Evolutionary conservation across 1,139 yeast species (phyloP), one percentile per base, ranked within the genome.

Genomic region (Spathaspora jeffriesii): DNA sequence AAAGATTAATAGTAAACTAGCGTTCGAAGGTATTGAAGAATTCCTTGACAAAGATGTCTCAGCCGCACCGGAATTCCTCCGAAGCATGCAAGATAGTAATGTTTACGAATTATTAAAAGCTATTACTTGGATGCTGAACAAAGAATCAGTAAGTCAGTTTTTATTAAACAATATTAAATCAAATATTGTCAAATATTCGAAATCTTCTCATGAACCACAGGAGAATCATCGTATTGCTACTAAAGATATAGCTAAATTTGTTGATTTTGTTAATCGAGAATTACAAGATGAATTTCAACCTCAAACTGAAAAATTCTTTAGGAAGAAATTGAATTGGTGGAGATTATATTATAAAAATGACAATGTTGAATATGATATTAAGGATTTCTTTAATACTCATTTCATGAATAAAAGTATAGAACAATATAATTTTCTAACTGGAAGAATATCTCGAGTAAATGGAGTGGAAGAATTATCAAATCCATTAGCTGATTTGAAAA

Each of bases 351-450:
- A 62, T 49, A 68, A 65, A 44, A 75, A 75, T 50, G 81, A 76
- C 50, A 74, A 75, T 50, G 74, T 76, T 14, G 79, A 74, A 57
- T 75, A 75, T 50, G 73, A 68, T 45, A 58, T 75, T 41, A 74
- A 73, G 48, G 79, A 75, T 48, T 73, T 54, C 50, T 68, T 75
- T 47, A 61, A 53, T 43, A 44, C 52, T 7, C 57, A 66, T 30
- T 75, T 73, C 53, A 72, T 76, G 78, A 61, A 56, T 47, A 53
- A 64, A 37, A 71, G 77, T 50, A 72, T 74, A 22, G 79, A 73
- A 46, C 58, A 61, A 28, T 75, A 67, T 53, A 70, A 69, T 50
- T 72, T 63, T 48, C 53, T 66, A 14, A 59, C 72, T 47, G 81
- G 81, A 8, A 67, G 65, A 43, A 65, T 75, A 8, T 65, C 63